A percentile compares a stretch with the other conserved stretches of the same genome.
These are phyloP conservation scores for Cytospora paraplurivora DNA, from an alignment of 2,329 filamentous ascomycete genomes.

Conservation along the genomic window DNA sequence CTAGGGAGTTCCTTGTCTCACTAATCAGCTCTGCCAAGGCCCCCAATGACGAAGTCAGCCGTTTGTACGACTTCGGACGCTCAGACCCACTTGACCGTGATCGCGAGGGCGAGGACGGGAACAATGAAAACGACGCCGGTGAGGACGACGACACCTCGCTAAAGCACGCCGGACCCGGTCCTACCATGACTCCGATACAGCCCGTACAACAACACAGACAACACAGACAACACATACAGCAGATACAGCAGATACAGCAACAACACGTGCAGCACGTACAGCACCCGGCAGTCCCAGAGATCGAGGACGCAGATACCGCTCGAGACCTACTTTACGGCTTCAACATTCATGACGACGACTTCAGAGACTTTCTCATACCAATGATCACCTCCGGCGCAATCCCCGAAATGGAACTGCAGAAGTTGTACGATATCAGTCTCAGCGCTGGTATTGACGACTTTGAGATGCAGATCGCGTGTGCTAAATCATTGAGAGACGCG, in stretches of 20 bases:
- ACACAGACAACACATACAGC: constrained; percentile 16
- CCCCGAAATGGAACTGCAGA: constrained; percentile 34
- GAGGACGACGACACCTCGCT: constrained; percentile 1
- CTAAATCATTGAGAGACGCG: constrained; percentile 34
- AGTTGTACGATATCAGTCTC: constrained; percentile 36
- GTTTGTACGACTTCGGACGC: constrained; percentile 19
- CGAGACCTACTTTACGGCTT: constrained; percentile 39
- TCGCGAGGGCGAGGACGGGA: constrained; percentile 16
- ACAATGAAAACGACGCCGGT: constrained; percentile 17
- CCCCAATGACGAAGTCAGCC: constrained; percentile 18
- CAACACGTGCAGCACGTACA: constrained; percentile 1
- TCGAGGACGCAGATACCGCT: constrained; percentile 5
- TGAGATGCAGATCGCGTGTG: constrained; percentile 39
- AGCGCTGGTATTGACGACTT: constrained; percentile 39
- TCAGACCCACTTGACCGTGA: constrained; percentile 11
- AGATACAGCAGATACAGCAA: constrained; percentile 28
- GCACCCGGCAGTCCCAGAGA: constrained; percentile 6
- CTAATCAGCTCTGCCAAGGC: constrained; percentile 20
- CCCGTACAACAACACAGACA: constrained; percentile 7
- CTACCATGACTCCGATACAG: constrained; percentile 13
- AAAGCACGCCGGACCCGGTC: constrained; percentile 11
- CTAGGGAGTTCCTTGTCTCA: constrained; percentile 20
- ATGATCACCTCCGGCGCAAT: constrained; percentile 34
- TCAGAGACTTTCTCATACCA: constrained; percentile 35
- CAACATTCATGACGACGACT: constrained; percentile 33